phyloP scores from a whole-genome alignment of 805 yeast genomes.

The Metschnikowia dekortorum region DNA sequence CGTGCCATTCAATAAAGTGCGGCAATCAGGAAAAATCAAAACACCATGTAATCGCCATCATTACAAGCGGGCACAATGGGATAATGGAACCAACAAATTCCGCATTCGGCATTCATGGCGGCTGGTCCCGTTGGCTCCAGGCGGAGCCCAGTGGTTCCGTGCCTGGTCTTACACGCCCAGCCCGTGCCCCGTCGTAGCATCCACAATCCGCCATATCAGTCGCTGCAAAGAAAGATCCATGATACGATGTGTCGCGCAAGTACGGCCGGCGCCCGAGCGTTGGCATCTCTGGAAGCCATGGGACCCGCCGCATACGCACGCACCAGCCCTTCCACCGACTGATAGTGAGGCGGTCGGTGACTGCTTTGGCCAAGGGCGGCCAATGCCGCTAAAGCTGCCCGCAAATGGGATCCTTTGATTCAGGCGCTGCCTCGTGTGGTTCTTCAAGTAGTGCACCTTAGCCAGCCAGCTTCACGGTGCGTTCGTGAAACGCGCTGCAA shows the following conservation, averaged over 20 bases:
- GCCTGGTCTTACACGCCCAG: no score
- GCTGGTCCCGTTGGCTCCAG: no score
- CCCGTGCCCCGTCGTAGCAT: no score
- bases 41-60: background rate
- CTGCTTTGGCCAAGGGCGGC: no score
- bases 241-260: background rate
- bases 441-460: background rate
- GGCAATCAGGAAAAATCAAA: background rate
- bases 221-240: background rate
- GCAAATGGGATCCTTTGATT: no score
- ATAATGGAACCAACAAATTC: no score
- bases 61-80: background rate
- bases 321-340: no score
- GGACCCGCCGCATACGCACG: background rate
- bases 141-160: no score
- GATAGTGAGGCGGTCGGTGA: no score
- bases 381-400: no score
- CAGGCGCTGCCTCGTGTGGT: no score
- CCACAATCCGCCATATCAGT: background rate
- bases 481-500: background rate
- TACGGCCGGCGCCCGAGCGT: background rate
- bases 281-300: background rate
- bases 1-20: background rate
- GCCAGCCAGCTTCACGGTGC: constrained; percentile 4
- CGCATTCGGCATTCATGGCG: no score